Evolutionary conservation across 1,284 basidiomycete genomes (phyloP).

Genomic region (Cerrena zonata): DNA sequence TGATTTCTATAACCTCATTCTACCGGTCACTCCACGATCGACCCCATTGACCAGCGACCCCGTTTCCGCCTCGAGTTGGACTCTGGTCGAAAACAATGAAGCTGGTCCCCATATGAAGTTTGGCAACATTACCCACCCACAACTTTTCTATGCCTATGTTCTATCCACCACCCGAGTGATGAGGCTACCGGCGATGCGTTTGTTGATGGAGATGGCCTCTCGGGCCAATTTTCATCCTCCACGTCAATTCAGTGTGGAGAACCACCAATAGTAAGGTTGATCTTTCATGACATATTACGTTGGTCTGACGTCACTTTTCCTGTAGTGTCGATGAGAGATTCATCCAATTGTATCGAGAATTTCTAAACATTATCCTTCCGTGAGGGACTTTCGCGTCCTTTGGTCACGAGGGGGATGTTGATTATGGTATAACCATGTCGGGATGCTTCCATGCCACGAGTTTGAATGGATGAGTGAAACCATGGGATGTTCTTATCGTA

Average conservation of each 20-base stretch:
- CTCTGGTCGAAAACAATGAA: background rate
- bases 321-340: background rate
- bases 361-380: no score
- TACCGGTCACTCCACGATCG: background rate
- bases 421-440: no score
- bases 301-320: background rate
- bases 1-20: background rate
- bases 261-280: background rate
- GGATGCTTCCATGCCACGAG: no score
- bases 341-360: background rate
- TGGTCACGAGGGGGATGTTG: no score
- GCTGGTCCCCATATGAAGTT: background rate
- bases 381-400: no score
- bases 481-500: no score
- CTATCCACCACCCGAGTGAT: no score
- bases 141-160: background rate
- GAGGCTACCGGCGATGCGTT: background rate
- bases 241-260: background rate
- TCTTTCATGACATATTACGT: background rate
- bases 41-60: conserved; percentile 1
- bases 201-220: background rate
- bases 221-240: background rate
- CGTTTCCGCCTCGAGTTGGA: background rate
- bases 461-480: no score
- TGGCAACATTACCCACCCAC: background rate